Conservation (phyloP, 768 basidiomycete genomes). For the Cubamyces lactineus region DNA sequence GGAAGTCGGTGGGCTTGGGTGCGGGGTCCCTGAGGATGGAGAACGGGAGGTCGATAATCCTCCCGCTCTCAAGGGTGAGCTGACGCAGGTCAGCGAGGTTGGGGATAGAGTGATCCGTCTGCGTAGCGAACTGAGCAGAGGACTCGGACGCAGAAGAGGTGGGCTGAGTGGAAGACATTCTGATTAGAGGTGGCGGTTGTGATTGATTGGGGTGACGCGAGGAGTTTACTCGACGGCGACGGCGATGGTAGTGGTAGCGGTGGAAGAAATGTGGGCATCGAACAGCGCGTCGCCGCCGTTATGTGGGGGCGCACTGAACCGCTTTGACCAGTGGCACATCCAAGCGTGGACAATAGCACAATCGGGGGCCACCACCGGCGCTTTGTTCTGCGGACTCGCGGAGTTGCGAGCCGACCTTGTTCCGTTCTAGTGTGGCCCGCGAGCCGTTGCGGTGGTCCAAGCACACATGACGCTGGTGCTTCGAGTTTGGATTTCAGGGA, state of each 20-base stretch:
- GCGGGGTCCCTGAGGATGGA: constrained; percentile 11
- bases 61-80: constrained; percentile 15
- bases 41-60: constrained; percentile 17
- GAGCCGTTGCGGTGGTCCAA: too few species aligned
- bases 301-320: neutral
- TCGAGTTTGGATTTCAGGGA: too few species aligned
- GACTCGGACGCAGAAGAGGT: neutral
- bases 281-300: neutral
- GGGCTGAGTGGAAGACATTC: constrained; percentile 1
- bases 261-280: neutral
- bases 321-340: constrained; percentile 16
- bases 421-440: neutral
- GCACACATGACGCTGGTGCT: too few species aligned
- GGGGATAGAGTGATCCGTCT: neutral
- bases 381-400: constrained; percentile 7
- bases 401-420: neutral
- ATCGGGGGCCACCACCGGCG: neutral
- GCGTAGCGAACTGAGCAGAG: neutral
- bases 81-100: constrained; percentile 6
- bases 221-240: neutral
- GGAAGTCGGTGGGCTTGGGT: constrained; percentile 15
- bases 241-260: neutral
- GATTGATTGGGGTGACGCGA: neutral
- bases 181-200: neutral
- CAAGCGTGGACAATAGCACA: constrained; percentile 3